Evolutionary conservation across 768 basidiomycete genomes (phyloP).

Genomic region (Xerocomellus intermedius): DNA sequence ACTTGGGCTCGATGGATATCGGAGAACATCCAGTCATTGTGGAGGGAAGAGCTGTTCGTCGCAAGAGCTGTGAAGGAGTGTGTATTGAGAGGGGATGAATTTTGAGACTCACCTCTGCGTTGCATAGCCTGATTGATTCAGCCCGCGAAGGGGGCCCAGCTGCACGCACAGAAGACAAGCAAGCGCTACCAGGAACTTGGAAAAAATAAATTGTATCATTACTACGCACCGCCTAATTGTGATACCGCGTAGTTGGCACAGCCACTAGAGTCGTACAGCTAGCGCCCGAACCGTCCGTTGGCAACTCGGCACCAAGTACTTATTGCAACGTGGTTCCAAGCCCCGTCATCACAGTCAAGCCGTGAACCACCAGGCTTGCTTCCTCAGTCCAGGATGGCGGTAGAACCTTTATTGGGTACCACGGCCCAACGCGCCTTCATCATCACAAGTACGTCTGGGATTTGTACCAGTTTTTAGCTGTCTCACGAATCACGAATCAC

Average conservation of each 20-base stretch:
- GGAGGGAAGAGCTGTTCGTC: slow-evolving; percentile 60
- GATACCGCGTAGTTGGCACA: slow-evolving; percentile 5
- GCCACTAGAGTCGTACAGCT: slow-evolving; percentile 12
- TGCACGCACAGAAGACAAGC: not conserved
- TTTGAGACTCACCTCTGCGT: slow-evolving; percentile 30
- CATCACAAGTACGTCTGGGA: slow-evolving; percentile 53
- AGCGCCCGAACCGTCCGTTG: not conserved
- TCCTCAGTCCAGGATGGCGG: slow-evolving; percentile 50
- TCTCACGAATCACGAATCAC: slow-evolving; percentile 3
- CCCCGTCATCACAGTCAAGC: slow-evolving; percentile 13
- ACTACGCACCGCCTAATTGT: not conserved
- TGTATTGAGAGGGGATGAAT: slow-evolving; percentile 46
- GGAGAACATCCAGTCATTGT: slow-evolving; percentile 48
- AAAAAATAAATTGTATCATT: too few species aligned
- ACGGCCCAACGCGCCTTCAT: slow-evolving; percentile 73
- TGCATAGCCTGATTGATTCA: not conserved
- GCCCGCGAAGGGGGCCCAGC: not conserved
- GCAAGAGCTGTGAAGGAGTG: slow-evolving; percentile 47
- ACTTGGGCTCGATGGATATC: slow-evolving; percentile 36
- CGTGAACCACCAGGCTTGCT: slow-evolving; percentile 13
- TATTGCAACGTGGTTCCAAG: not conserved
- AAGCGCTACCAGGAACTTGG: too few species aligned
- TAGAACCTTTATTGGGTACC: slow-evolving; percentile 71
- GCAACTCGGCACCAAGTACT: not conserved
- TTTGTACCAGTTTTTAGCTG: not conserved